Conservation (phyloP, 2,329 filamentous ascomycete genomes). For the Fusarium protoensiforme region DNA sequence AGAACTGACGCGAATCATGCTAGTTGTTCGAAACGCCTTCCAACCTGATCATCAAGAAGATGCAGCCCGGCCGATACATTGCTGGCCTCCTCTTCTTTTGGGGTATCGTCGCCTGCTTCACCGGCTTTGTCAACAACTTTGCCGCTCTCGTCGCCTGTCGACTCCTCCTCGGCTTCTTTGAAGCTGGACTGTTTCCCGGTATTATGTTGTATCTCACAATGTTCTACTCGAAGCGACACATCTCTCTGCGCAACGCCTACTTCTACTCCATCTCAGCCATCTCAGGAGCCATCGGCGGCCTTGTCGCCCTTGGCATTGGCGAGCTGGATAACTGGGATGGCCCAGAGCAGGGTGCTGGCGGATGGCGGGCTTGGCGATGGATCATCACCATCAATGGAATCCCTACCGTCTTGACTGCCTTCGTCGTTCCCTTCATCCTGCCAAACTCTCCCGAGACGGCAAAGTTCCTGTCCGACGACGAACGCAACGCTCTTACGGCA, state of each 20-base stretch:
- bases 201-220: conserved; percentile 71
- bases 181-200: conserved; percentile 69
- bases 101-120: conserved; percentile 55
- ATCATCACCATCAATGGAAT: conserved; percentile 11
- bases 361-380: conserved; percentile 9
- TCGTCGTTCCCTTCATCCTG: conserved; percentile 1
- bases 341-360: background rate
- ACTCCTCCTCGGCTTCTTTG: conserved; percentile 64
- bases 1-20: background rate
- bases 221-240: conserved; percentile 65
- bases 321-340: conserved; percentile 5
- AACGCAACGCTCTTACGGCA: background rate
- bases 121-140: conserved; percentile 47
- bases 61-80: conserved; percentile 63
- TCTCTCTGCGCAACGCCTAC: conserved; percentile 7
- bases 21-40: conserved; percentile 36
- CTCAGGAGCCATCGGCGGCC: conserved; percentile 1
- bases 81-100: conserved; percentile 57
- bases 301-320: conserved; percentile 6
- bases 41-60: conserved; percentile 37
- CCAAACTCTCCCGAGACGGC: conserved; percentile 2
- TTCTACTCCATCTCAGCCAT: conserved; percentile 11
- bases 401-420: conserved; percentile 1
- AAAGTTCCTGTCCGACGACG: conserved; percentile 2
- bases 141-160: conserved; percentile 43